Base-by-base conservation (phyloP, 805 yeast genomes). In the Hanseniaspora lindneri region DNA sequence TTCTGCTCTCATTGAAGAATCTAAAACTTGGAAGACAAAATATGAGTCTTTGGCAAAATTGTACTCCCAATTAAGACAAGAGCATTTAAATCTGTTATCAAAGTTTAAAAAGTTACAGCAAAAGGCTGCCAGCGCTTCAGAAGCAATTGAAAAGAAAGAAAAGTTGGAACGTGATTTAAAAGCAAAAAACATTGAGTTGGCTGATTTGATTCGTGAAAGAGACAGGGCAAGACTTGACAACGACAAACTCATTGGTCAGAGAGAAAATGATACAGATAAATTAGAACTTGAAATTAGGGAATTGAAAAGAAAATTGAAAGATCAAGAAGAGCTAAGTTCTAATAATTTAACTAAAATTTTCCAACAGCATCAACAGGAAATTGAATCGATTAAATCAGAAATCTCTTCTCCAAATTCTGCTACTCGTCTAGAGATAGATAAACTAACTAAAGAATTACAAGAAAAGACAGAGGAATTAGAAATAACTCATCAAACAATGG, bases 31-130 rank as follows among this genome's bases (percentile, higher is more conserved):
- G 95, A 77, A 83, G 53, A 76, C 75, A 47, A 88, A 88, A 66
- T 88, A 88, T 64, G 95, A 87, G 59, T 74, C 92, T 0, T 71
- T 88, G 53, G 96, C 96, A 5, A 85, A 85, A 58, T 70, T 88
- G 54, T 88, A 88, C 63, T 80, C 94, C 1, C 95, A 87, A 65
- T 70, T 88, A 56, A 80, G 96, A 60, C 94, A 84, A 64, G 96
- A 88, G 64, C 96, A 88, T 60, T 71, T 88, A 58, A 82, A 79
- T 53, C 66, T 87, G 49, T 71, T 88, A 59, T 72, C 82, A 44
- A 81, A 80, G 59, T 80, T 80, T 60, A 87, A 88, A 61, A 79
- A 81, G 56, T 72, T 80, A 41, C 94, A 86, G 65, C 83, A 85
- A 55, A 84, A 83, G 64, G 94, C 92, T 2, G 81, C 87, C 13